phyloP scores from a whole-genome alignment of 1,284 basidiomycete species.

The Leccinum solheimii region DNA sequence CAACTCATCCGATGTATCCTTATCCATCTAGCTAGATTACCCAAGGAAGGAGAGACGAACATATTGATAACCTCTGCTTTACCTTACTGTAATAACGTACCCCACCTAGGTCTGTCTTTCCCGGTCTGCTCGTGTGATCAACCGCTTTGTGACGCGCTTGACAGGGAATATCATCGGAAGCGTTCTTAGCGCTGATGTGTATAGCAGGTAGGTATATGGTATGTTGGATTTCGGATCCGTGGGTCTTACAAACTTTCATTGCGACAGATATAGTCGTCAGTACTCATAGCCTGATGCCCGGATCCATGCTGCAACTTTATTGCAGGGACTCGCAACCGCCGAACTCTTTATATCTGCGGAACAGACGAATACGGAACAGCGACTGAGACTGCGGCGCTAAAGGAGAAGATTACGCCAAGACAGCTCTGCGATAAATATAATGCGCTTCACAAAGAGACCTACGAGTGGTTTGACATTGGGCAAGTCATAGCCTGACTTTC shows the following conservation, averaged over 20 bases:
- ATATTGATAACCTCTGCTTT: constrained; percentile 94
- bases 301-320: constrained; percentile 7
- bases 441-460: constrained; percentile 87
- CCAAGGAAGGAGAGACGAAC: constrained; percentile 83
- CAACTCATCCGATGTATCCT: constrained; percentile 7
- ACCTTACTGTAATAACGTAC: constrained; percentile 99
- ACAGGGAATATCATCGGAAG: constrained; percentile 97
- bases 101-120: constrained; percentile 76
- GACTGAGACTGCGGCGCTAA: constrained; percentile 95
- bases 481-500: constrained; percentile 34
- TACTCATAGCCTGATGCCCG: neutral
- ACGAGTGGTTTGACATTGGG: constrained; percentile 93
- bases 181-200: constrained; percentile 94
- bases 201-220: constrained; percentile 71
- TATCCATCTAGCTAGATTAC: constrained; percentile 54
- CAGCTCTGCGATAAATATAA: constrained; percentile 96
- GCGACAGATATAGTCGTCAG: constrained; percentile 68
- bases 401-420: constrained; percentile 87
- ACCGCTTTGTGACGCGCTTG: constrained; percentile 1
- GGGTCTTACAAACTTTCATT: constrained; percentile 3
- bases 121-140: constrained; percentile 8
- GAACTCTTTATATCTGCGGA: constrained; percentile 88
- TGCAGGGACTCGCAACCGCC: constrained; percentile 71
- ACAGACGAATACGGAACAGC: constrained; percentile 99
- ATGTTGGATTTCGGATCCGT: neutral